Conservation (phyloP, 164 flowering plant genomes). For the Macadamia tetraphylla region DNA sequence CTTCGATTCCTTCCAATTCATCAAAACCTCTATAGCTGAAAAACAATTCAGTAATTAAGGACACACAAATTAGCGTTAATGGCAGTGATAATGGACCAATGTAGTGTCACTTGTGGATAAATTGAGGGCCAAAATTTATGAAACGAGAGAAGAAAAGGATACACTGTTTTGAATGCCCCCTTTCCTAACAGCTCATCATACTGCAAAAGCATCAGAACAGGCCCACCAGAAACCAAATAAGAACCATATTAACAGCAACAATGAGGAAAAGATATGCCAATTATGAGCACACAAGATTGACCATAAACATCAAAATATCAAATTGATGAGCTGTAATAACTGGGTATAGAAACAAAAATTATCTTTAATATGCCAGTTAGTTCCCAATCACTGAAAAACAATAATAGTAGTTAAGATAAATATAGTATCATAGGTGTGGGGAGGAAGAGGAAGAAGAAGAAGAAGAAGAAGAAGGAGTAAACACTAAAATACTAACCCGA, state of each 20-base stretch:
- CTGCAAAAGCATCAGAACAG: conserved; percentile 29
- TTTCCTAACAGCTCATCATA: conserved; percentile 55
- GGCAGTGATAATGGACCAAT: neutral
- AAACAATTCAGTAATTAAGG: neutral
- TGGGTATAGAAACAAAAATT: conserved; percentile 3
- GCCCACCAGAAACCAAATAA: neutral
- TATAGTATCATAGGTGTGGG: no score
- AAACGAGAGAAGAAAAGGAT: neutral
- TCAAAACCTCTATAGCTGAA: conserved; percentile 63
- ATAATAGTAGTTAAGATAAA: neutral
- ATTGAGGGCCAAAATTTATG: neutral
- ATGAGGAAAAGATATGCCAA: neutral
- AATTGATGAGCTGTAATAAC: neutral
- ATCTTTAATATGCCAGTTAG: neutral
- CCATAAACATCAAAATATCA: no score
- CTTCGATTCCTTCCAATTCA: conserved; percentile 61
- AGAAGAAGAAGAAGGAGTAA: no score
- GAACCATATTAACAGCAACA: neutral
- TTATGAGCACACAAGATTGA: neutral
- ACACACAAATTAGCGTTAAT: conserved; percentile 5
- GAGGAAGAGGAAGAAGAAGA: no score
- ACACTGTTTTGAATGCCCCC: conserved; percentile 67
- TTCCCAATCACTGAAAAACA: neutral
- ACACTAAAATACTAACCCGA: conserved; percentile 25
- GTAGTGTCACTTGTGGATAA: neutral